Evolutionary conservation across 2,329 filamentous ascomycete genomes (phyloP), one percentile per base, ranked within the genome.

Genomic region (Alternaria sp.): DNA sequence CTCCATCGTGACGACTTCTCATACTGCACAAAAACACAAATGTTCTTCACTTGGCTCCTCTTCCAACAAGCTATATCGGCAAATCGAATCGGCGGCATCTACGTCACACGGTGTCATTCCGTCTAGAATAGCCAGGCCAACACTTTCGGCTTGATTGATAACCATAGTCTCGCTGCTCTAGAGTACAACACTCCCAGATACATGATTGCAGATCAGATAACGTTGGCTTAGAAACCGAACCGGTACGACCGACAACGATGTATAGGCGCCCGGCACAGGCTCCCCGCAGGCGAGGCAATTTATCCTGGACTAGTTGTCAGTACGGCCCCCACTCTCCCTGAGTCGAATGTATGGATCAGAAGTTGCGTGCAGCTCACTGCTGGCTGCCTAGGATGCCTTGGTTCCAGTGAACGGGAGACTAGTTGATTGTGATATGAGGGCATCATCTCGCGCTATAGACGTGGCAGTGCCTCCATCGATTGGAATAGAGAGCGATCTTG

Each of bases 251-350:
- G 24, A 49, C 17, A n/a, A 36, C 37, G 9, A 50, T 31, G 29
- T 24, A 49, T 46, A 58, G 37, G 51, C 51, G 51, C 45, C 56
- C 44, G 56, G 56, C 51, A 54, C 31, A 36, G 24, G 17, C 28
- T 45, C 39, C 45, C 51, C 56, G 51, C 48, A 55, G 44, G 44
- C 51, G 44, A 51, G 44, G 24, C 13, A 28, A 28, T 49, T 39
- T 31, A 37, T 24, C 44, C 21, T 33, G 6, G 37, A 17, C 34
- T 55, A 55, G 52, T 28, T 39, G 21, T n/a, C 52, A 55, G 28
- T 39, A 23, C 52, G 14, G 44, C 54, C 49, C 49, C 49, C 54
- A 53, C 54, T 41, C 41, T 28, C 11, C 31, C n/a, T 41, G 34
- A 51, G 21, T 57, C 41, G 40, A 29, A 44, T 45, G 41, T 23